phyloP scores from a whole-genome alignment of 257 asterid genomes.

The Nicotiana otophora region DNA sequence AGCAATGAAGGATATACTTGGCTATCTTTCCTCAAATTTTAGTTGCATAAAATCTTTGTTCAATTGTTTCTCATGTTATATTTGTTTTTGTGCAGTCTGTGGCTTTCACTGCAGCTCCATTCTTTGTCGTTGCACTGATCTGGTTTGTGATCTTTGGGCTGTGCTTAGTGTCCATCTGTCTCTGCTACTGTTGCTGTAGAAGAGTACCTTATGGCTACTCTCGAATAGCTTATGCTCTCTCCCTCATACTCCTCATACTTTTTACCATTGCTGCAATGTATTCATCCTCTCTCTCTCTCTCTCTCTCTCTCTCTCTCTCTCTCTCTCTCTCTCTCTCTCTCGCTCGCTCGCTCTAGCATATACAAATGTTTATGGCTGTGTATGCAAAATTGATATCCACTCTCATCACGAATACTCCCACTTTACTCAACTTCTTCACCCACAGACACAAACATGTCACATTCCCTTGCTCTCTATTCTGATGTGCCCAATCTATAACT shows the following conservation, averaged over 20 bases:
- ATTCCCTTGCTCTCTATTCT: background rate
- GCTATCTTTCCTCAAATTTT: background rate
- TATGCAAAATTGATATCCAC: background rate
- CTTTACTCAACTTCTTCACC: background rate
- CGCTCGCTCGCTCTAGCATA: background rate
- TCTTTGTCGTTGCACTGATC: slow-evolving; percentile 47
- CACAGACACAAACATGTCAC: background rate
- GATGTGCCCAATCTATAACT: slow-evolving; percentile 3
- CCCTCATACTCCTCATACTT: slow-evolving; percentile 59
- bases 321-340: background rate
- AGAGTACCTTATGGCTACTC: slow-evolving; percentile 60
- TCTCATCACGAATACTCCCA: background rate
- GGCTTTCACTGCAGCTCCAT: slow-evolving; percentile 56
- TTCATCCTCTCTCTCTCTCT: slow-evolving; percentile 13
- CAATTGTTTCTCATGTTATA: slow-evolving; percentile 12
- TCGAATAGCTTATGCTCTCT: slow-evolving; percentile 55
- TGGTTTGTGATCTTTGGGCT: slow-evolving; percentile 64
- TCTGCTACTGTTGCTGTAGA: slow-evolving; percentile 52
- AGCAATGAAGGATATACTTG: background rate
- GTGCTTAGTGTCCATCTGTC: slow-evolving; percentile 37
- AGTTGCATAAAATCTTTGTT: background rate
- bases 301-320: slow-evolving; percentile 16
- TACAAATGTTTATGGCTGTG: background rate
- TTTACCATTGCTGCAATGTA: slow-evolving; percentile 61
- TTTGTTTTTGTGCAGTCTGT: slow-evolving; percentile 57